Evolutionary conservation across 1,284 basidiomycete species (phyloP).

Genomic region (Cerioporus squamosus): DNA sequence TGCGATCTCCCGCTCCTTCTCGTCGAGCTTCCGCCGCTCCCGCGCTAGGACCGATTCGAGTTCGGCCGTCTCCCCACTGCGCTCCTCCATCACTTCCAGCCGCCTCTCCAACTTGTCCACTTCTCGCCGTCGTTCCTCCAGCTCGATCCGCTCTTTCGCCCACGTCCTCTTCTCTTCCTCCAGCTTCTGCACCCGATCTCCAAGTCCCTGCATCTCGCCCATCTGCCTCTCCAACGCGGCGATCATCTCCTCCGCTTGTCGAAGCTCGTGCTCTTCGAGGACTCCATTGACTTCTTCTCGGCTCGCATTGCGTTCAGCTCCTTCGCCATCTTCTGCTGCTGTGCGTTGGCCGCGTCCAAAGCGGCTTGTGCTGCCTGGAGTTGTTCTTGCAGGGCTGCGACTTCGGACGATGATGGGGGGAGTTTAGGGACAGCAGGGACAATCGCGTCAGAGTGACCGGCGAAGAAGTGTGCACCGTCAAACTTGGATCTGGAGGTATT

Average conservation of each 20-base stretch:
- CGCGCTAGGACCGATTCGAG: constrained; percentile 43
- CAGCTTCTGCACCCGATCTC: constrained; percentile 54
- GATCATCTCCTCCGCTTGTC: constrained; percentile 66
- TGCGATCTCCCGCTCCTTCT: constrained; percentile 53
- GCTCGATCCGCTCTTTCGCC: constrained; percentile 54
- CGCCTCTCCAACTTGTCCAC: constrained; percentile 49
- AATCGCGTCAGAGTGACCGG: constrained; percentile 71
- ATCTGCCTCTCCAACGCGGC: constrained; percentile 64
- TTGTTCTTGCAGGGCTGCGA: constrained; percentile 46
- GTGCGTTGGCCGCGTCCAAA: constrained; percentile 58
- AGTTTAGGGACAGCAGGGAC: constrained; percentile 46
- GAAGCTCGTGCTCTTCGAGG: constrained; percentile 63
- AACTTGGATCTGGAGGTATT: constrained; percentile 56
- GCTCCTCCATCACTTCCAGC: constrained; percentile 50
- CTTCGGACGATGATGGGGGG: constrained; percentile 39
- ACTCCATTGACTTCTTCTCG: constrained; percentile 71
- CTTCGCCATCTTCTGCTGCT: constrained; percentile 60
- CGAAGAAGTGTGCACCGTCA: constrained; percentile 82
- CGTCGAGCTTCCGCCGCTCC: constrained; percentile 42
- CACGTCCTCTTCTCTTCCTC: constrained; percentile 54
- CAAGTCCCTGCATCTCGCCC: constrained; percentile 55
- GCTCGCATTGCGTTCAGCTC: constrained; percentile 62
- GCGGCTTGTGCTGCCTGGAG: constrained; percentile 61
- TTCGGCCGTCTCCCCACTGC: constrained; percentile 45
- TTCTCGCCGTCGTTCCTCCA: constrained; percentile 48